Base-by-base conservation (phyloP, 2,329 filamentous ascomycete genomes). In the Xenosphaeropsis pyriputrescens region DNA sequence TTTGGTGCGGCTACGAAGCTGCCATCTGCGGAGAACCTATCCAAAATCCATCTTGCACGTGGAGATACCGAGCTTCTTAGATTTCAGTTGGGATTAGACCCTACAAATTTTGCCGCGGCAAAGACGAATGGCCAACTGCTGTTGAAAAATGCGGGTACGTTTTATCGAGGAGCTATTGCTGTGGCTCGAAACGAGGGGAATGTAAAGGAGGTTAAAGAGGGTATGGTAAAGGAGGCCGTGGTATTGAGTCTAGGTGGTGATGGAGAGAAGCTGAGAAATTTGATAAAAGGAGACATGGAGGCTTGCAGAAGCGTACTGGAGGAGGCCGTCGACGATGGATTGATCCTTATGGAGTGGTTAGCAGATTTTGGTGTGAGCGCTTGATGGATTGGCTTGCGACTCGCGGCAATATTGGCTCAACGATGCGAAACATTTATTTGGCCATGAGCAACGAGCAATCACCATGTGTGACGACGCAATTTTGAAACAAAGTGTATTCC, bases 11-110 rank as follows among this genome's bases (percentile, higher is more conserved):
- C 70, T 2, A 61, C 63, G 1, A 72, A 70, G 43, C 54, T 72
- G 8, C 61, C 65, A 1, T 55, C 57, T 19, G 63, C 64, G 0
- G 60, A 67, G 2, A 67, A 70, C 37, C 46, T 68, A 42, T 57
- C 66, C 7, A 64, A 63, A 30, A 67, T 74, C 17, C 70, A 75
- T 49, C 49, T 70, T 15, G 58, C 62, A 2, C 60, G 70, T 32
- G 72, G 70, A 11, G 70, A 75, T 45, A 58, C 60, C 13, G 73
- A 75, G 42, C 57, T 76, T 44, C 56, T 66, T 22, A 62, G 72
- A 29, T 66, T 64, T 52, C 62, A 64, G 30, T 51, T 76, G 18
- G 66, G 67, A 5, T 53, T 59, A 29, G 46, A 61, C 2, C 62
- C 67, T 1, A 60, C 51, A 48, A 55, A 57, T 17, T 58, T 65